phyloP scores from a whole-genome alignment of 2,329 filamentous ascomycete species.

The Colletotrichum cereale region DNA sequence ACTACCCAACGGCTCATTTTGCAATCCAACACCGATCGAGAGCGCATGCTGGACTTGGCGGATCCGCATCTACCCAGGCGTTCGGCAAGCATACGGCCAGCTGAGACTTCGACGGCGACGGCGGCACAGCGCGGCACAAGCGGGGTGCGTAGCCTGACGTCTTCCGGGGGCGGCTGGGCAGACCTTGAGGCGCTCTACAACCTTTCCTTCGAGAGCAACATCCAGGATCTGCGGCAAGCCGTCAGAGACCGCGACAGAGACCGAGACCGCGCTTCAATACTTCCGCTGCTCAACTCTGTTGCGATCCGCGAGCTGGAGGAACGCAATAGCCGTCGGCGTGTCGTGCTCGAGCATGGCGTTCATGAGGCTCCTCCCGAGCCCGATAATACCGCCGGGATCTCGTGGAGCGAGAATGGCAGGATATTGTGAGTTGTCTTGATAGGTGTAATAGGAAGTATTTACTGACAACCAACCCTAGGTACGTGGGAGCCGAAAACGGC shows the following conservation, averaged over 20 bases:
- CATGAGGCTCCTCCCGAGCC: conserved; percentile 60
- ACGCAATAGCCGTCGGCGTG: conserved; percentile 44
- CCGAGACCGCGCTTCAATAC: conserved; percentile 48
- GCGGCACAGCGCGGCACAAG: conserved; percentile 16
- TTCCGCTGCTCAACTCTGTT: conserved; percentile 54
- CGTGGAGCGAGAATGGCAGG: conserved; percentile 72
- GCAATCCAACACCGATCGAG: conserved; percentile 32
- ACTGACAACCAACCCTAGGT: conserved; percentile 58
- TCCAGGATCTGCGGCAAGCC: conserved; percentile 45
- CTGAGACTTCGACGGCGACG: conserved; percentile 15
- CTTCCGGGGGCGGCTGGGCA: conserved; percentile 50
- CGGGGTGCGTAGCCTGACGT: conserved; percentile 19
- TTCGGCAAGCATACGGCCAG: conserved; percentile 25
- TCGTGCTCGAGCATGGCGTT: conserved; percentile 53
- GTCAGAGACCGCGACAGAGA: conserved; percentile 50
- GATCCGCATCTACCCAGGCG: conserved; percentile 28
- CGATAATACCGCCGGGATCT: conserved; percentile 71
- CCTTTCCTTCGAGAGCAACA: conserved; percentile 47
- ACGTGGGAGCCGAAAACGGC: conserved; percentile 76
- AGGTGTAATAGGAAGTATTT: conserved; percentile 5
- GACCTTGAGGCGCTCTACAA: conserved; percentile 59
- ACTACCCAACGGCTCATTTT: conserved; percentile 49
- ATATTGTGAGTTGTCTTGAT: conserved; percentile 63
- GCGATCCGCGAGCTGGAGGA: conserved; percentile 48
- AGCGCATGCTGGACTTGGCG: conserved; percentile 27